Evolutionary conservation across 768 basidiomycete genomes (phyloP).

Genomic region (Pholiota microspora): DNA sequence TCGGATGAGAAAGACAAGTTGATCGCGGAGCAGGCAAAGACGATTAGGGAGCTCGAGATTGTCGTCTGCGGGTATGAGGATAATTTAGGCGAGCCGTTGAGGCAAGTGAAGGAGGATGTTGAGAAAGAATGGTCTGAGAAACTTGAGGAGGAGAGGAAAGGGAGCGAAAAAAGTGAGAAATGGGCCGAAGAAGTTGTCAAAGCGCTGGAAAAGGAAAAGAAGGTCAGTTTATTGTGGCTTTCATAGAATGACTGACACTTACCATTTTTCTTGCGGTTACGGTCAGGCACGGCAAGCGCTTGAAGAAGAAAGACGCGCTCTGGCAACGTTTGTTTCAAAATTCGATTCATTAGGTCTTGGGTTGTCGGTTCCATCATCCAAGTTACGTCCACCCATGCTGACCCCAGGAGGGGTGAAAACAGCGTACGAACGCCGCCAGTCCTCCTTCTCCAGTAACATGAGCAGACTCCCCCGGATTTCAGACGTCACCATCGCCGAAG

Average conservation of each 20-base stretch:
- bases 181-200: conserved; percentile 76
- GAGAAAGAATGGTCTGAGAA: conserved; percentile 69
- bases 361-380: conserved; percentile 32
- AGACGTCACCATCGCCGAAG: conserved; percentile 18
- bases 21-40: conserved; percentile 70
- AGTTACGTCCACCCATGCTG: conserved; percentile 47
- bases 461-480: conserved; percentile 24
- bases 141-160: conserved; percentile 55
- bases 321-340: conserved; percentile 78
- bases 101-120: conserved; percentile 67
- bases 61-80: conserved; percentile 70
- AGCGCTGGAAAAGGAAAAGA: conserved; percentile 79
- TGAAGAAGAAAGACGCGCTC: conserved; percentile 75
- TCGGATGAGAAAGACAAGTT: conserved; percentile 74
- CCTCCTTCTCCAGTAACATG: conserved; percentile 15
- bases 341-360: conserved; percentile 73
- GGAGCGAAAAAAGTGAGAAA: conserved; percentile 64
- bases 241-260: neutral
- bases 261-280: neutral
- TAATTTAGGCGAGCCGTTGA: conserved; percentile 66
- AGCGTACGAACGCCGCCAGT: conserved; percentile 44
- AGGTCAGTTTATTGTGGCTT: conserved; percentile 33
- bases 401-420: conserved; percentile 49
- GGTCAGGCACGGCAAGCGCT: conserved; percentile 54
- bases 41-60: conserved; percentile 77